Conservation (phyloP, 805 yeast species). For the Peterozyma toletana region DNA sequence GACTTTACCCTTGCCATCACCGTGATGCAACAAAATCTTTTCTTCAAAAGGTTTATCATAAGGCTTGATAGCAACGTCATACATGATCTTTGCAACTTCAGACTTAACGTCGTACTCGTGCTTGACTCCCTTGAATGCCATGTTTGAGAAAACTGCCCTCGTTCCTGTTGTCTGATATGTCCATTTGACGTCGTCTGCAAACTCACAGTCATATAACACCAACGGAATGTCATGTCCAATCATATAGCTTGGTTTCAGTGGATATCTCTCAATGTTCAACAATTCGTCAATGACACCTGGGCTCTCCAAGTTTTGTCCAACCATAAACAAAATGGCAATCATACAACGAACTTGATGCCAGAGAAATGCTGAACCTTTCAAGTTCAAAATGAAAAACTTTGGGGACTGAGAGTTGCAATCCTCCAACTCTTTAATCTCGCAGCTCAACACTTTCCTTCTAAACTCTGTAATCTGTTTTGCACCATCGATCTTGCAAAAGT, state of each 20-base stretch:
- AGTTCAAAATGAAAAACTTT: conserved; percentile 60
- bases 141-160: conserved; percentile 34
- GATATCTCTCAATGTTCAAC: conserved; percentile 45
- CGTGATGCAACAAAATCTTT: conserved; percentile 42
- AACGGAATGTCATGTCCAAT: conserved; percentile 91
- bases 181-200: conserved; percentile 64
- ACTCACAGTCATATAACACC: conserved; percentile 79
- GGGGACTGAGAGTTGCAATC: conserved; percentile 13
- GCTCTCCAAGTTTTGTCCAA: conserved; percentile 72
- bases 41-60: conserved; percentile 14
- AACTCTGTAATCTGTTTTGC: conserved; percentile 85
- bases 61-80: conserved; percentile 20
- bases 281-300: conserved; percentile 52
- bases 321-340: conserved; percentile 74
- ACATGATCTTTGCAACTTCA: conserved; percentile 43
- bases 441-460: conserved; percentile 48
- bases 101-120: conserved; percentile 53
- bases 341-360: conserved; percentile 99
- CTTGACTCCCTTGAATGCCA: conserved; percentile 40
- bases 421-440: conserved; percentile 12
- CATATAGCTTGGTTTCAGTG: conserved; percentile 71
- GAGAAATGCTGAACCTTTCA: conserved; percentile 82
- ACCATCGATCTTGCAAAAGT: conserved; percentile 92
- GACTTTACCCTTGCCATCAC: conserved; percentile 75
- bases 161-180: conserved; percentile 23